Evolutionary conservation across 441 rosid genomes (phyloP), one percentile per base, ranked within the genome.

Genomic region (Bruguiera hainesii): DNA sequence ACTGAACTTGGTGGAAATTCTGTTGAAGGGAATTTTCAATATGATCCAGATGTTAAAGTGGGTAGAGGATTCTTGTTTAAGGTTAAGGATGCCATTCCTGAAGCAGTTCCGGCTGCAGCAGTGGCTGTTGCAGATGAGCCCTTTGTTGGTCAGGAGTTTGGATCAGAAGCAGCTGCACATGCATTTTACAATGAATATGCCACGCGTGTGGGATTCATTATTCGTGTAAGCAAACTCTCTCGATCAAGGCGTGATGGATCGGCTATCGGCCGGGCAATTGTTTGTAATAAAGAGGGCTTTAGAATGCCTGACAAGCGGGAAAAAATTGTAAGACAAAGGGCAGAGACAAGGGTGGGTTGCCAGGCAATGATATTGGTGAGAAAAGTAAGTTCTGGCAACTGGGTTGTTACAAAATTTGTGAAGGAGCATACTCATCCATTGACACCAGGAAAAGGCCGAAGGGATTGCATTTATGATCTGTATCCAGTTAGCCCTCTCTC

Each of bases 361-460:
- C 83, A 92, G 84, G 99, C 98, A 31, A 96, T 96, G 99, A 80
- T 96, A 66, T 82, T 92, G 79, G 97, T 93, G 79, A 87, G 98
- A 69, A 96, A 90, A 85, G 89, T 87, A 26, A 81, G 80, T 64
- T 84, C 97, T 16, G 96, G 96, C 31, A 93, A 89, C 75, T 96
- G 99, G 99, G 90, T 85, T 2, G 84, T 96, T 35, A 90, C 96
- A 5, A 96, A 89, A 78, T 89, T 87, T 75, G 94, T 83, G 46
- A 96, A 89, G 74, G 99, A 96, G 79, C 99, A 96, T 68, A 81
- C 91, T 64, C 99, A 96, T 82, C 72, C 86, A 42, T 70, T 96
- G 67, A 73, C 90, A 20, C 98, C 99, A 21, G 98, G 98, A 25
- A 90, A 86, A 71, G 89, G 87, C 66, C 85, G 97, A 59, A 87